phyloP scores from a whole-genome alignment of 805 yeast genomes.

The Spathaspora boniae region DNA sequence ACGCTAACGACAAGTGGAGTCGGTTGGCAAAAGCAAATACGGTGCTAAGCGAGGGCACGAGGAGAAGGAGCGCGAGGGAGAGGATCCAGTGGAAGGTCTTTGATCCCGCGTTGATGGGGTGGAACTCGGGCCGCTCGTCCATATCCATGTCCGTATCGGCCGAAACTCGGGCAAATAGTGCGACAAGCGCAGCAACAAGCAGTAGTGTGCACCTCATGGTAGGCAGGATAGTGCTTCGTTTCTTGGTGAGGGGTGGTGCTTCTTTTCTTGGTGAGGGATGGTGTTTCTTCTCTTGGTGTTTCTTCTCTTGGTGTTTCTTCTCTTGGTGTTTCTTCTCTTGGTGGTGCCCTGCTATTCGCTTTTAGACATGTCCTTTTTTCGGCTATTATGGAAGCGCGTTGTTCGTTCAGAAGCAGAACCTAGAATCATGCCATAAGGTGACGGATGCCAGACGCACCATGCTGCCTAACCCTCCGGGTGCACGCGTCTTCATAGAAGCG shows the following conservation, averaged over 20 bases:
- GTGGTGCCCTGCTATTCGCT: neutral
- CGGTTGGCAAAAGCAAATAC: conserved; percentile 54
- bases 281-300: neutral
- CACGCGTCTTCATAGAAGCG: too few species aligned
- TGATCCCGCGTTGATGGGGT: conserved; percentile 45
- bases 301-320: neutral
- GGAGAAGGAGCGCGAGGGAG: conserved; percentile 43
- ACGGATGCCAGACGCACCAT: too few species aligned
- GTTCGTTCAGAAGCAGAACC: too few species aligned
- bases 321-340: conserved; percentile 1
- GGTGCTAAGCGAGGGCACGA: conserved; percentile 56
- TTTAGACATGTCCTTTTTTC: too few species aligned
- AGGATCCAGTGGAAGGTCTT: conserved; percentile 66
- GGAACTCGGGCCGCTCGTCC: conserved; percentile 32
- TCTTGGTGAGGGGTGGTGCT: neutral
- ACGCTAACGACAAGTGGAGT: conserved; percentile 38
- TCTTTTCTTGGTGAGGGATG: neutral
- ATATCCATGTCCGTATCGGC: conserved; percentile 15
- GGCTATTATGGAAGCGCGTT: too few species aligned
- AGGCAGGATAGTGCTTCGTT: neutral
- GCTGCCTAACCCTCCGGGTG: too few species aligned
- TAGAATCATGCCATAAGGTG: too few species aligned
- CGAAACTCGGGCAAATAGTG: neutral
- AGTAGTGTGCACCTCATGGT: neutral
- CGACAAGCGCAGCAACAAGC: neutral